Evolutionary conservation across 2,329 filamentous ascomycete genomes (phyloP), one percentile per base, ranked within the genome.

Genomic region (Emericellopsis atlantica): DNA sequence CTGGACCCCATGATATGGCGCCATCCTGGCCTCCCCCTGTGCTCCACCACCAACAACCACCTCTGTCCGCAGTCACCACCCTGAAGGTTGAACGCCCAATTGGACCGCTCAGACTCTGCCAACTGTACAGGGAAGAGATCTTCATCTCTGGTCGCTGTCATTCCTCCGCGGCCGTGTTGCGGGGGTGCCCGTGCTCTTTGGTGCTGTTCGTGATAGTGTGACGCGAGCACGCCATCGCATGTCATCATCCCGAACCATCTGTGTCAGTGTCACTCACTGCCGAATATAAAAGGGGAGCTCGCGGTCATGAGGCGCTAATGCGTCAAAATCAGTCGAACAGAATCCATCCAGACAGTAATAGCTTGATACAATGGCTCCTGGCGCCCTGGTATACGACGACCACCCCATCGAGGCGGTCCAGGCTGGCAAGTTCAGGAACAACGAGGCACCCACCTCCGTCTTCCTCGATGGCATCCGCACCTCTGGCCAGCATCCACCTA

Each of bases 401-500:
- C 14, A 22, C 11, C 40, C 23, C 33, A n/a, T n/a, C 8, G 26
- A 22, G 21, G 40, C 7, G 7, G 21, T 31, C 23, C 22, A 22
- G 29, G 23, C 39, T 21, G 32, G 32, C 39, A 42, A 42, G 31
- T 36, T 32, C 18, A 10, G 36, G 15, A 43, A 40, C 37, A 26
- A 32, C 14, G 32, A 37, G 10, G 41, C 37, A 8, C 37, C 38
- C 23, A 14, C n/a, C 12, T 37, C 35, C 23, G 34, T 67, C 45
- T 69, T 69, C 52, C 66, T 65, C 4, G 66, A 69, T 39, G 66
- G 65, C 32, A 65, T 67, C 54, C 60, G 65, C 35, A 74, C 70
- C 1, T 71, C 81, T 1, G 84, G 84, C 32, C 84, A 90, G 55
- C 80, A 84, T 49, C 67, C 74, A 21, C 84, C 85, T 1, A 58